These are phyloP conservation scores for Gossypium ekmanianum DNA, from an alignment of 345 rosid genomes.

Conservation along the genomic window DNA sequence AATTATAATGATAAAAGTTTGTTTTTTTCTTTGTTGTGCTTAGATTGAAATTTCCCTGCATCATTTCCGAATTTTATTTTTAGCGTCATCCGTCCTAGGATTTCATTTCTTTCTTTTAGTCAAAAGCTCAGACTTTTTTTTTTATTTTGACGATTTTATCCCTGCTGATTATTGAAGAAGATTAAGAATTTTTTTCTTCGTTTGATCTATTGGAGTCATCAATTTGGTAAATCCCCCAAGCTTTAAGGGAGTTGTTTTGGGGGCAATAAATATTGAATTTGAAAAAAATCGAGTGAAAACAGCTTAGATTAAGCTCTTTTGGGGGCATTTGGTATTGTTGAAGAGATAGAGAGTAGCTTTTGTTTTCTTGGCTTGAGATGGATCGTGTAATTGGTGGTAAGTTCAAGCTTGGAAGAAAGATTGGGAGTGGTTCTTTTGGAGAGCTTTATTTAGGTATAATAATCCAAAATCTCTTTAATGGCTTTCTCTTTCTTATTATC, in stretches of 20 bases:
- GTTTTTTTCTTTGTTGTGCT: not conserved
- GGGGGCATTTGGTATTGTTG: not conserved
- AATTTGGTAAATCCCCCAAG: slow-evolving; percentile 28
- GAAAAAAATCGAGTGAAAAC: slow-evolving; percentile 20
- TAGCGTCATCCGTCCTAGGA: not conserved
- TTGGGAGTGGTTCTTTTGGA: slow-evolving; percentile 84
- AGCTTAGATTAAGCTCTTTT: slow-evolving; percentile 13
- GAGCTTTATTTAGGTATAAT: slow-evolving; percentile 63
- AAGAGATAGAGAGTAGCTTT: not conserved
- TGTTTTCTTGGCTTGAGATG: slow-evolving; percentile 29
- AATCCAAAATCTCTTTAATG: not conserved
- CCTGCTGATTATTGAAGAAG: slow-evolving; percentile 11
- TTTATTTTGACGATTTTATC: not conserved
- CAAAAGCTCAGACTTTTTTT: slow-evolving; percentile 7
- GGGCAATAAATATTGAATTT: slow-evolving; percentile 18
- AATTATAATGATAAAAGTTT: not conserved
- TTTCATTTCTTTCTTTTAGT: slow-evolving; percentile 4
- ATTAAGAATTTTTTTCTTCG: not conserved
- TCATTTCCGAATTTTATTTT: not conserved
- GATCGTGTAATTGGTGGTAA: slow-evolving; percentile 60
- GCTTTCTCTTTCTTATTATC: not conserved
- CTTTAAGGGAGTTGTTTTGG: slow-evolving; percentile 14
- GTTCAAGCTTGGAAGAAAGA: slow-evolving; percentile 74
- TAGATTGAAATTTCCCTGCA: slow-evolving; percentile 1
- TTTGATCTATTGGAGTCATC: not conserved